phyloP scores from a whole-genome alignment of 2,329 filamentous ascomycete species.

The Colletotrichum siamense region DNA sequence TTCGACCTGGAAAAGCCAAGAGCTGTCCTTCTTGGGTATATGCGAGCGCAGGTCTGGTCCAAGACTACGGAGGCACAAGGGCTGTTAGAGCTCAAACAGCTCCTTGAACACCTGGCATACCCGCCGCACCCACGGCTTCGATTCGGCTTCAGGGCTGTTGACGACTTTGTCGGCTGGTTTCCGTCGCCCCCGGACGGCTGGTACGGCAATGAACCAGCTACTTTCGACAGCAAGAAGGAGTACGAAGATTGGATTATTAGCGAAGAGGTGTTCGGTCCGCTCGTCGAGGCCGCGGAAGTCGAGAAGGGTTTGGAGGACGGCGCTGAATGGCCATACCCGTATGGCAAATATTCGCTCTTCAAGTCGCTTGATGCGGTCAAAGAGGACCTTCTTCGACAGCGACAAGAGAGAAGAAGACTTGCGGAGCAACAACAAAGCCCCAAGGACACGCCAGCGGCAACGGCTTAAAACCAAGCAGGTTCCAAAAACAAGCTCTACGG shows the following conservation, averaged over 20 bases:
- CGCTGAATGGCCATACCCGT: neutral
- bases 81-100: neutral
- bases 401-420: too few species aligned
- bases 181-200: slow-evolving; percentile 58
- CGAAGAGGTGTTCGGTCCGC: neutral
- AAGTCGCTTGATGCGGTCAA: too few species aligned
- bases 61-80: neutral
- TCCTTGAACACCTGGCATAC: neutral
- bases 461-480: too few species aligned
- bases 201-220: too few species aligned
- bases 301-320: neutral
- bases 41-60: neutral
- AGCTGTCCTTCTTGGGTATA: neutral
- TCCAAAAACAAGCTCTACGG: too few species aligned
- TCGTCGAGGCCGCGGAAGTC: neutral
- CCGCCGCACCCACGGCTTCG: neutral
- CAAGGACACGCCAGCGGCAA: too few species aligned
- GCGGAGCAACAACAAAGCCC: too few species aligned
- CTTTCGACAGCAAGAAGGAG: slow-evolving; percentile 63
- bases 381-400: too few species aligned
- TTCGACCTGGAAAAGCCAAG: neutral
- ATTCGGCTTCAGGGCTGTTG: neutral
- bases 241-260: slow-evolving; percentile 49
- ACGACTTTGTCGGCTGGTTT: neutral
- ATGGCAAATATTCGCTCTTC: too few species aligned